These are phyloP conservation scores for Macrophomina tecta DNA, from an alignment of 2,329 filamentous ascomycete genomes.

Conservation along the genomic window DNA sequence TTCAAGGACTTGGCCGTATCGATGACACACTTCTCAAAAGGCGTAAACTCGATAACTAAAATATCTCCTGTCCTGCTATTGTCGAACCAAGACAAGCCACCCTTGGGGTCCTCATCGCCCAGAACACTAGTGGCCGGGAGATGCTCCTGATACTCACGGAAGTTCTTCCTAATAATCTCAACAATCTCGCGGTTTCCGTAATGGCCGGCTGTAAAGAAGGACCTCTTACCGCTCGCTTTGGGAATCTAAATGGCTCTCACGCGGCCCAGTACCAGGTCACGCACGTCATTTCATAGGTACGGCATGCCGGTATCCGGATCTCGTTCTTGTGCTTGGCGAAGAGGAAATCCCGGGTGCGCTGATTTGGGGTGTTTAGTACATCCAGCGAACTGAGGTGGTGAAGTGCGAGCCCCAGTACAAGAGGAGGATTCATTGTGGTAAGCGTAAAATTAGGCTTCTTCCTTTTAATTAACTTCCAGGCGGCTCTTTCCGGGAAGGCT, in stretches of 20 bases:
- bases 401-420: constrained; percentile 51
- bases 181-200: constrained; percentile 50
- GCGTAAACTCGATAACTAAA: constrained; percentile 61
- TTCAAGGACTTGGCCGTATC: constrained; percentile 31
- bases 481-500: constrained; percentile 59
- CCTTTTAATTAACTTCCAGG: constrained; percentile 52
- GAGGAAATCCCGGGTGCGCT: constrained; percentile 65
- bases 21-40: constrained; percentile 28
- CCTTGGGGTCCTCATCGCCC: constrained; percentile 44
- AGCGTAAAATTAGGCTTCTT: constrained; percentile 51
- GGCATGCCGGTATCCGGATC: constrained; percentile 59
- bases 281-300: constrained; percentile 48
- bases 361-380: constrained; percentile 71
- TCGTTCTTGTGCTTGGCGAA: constrained; percentile 60
- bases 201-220: constrained; percentile 62
- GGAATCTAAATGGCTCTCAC: constrained; percentile 59
- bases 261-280: constrained; percentile 52
- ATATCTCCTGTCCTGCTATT: constrained; percentile 57
- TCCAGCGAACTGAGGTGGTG: constrained; percentile 64
- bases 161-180: constrained; percentile 60
- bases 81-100: constrained; percentile 59
- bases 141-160: constrained; percentile 53
- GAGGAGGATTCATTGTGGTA: constrained; percentile 50
- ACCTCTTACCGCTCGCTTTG: constrained; percentile 62
- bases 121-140: constrained; percentile 48